Evolutionary conservation across 495 filamentous ascomycete species (phyloP).

Genomic region (Penicillium longicatenatum): DNA sequence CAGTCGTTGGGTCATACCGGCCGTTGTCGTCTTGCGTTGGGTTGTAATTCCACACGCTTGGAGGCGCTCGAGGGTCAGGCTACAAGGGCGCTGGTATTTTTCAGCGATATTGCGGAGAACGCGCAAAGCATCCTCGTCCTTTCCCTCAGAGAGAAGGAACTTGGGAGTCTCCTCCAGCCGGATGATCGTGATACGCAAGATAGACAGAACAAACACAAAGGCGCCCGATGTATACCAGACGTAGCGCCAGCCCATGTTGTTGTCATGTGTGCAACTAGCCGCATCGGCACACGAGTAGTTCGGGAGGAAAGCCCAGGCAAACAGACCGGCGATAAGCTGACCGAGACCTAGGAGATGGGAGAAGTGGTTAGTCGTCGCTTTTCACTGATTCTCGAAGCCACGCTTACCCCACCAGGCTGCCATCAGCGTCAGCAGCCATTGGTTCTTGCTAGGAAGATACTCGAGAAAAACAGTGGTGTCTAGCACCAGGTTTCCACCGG

Average conservation of each 20-base stretch:
- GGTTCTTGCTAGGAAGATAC: slow-evolving; percentile 47
- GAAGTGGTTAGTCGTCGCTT: neutral
- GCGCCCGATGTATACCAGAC: slow-evolving; percentile 60
- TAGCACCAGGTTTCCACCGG: slow-evolving; percentile 68
- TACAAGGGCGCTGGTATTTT: slow-evolving; percentile 63
- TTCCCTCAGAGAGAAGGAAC: slow-evolving; percentile 65
- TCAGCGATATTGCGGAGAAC: slow-evolving; percentile 62
- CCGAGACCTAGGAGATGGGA: slow-evolving; percentile 18
- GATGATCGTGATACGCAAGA: slow-evolving; percentile 68
- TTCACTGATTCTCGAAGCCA: neutral
- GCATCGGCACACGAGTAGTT: slow-evolving; percentile 20
- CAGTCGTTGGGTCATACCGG: slow-evolving; percentile 39
- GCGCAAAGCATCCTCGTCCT: slow-evolving; percentile 61
- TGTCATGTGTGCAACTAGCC: slow-evolving; percentile 42
- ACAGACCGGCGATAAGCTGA: slow-evolving; percentile 35
- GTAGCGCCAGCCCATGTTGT: slow-evolving; percentile 60
- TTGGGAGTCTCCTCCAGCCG: slow-evolving; percentile 72
- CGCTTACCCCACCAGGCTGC: slow-evolving; percentile 52
- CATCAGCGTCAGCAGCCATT: slow-evolving; percentile 52
- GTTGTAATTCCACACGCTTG: slow-evolving; percentile 22
- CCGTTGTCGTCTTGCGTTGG: slow-evolving; percentile 30
- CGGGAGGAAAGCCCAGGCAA: slow-evolving; percentile 47
- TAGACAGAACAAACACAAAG: slow-evolving; percentile 65
- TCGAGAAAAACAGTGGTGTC: slow-evolving; percentile 65
- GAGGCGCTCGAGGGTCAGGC: slow-evolving; percentile 62